A percentile compares a stretch with the other conserved stretches of the same genome.
Conservation (phyloP, 768 basidiomycete genomes). For the Russula virescens region DNA sequence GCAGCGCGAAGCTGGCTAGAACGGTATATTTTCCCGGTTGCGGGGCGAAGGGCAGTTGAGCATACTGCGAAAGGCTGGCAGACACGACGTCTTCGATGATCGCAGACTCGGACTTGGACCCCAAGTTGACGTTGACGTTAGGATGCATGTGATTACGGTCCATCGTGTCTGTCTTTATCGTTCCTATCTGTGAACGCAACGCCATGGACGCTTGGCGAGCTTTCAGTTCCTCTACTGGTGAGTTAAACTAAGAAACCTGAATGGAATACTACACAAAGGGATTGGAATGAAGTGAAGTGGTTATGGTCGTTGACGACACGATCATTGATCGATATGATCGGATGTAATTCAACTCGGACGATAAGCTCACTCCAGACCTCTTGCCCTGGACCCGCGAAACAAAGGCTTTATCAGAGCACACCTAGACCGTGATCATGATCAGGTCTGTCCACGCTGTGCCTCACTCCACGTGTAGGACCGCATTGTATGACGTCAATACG, state of each 20-base stretch:
- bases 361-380: not conserved
- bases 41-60: slow-evolving; percentile 43
- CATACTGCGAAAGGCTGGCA: slow-evolving; percentile 41
- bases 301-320: not conserved
- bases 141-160: not conserved
- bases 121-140: too few species aligned
- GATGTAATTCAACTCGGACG: not conserved
- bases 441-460: too few species aligned
- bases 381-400: not conserved
- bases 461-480: not conserved
- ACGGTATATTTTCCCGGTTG: slow-evolving; percentile 57
- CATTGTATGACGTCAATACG: not conserved
- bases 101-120: too few species aligned
- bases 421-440: too few species aligned
- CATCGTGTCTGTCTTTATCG: not conserved
- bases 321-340: not conserved
- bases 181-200: too few species aligned
- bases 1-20: slow-evolving; percentile 51
- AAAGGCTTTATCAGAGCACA: too few species aligned
- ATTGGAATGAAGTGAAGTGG: not conserved
- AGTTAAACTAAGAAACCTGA: too few species aligned
- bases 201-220: too few species aligned
- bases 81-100: slow-evolving; percentile 31
- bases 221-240: too few species aligned
- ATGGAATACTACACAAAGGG: too few species aligned